phyloP scores from a whole-genome alignment of 148 eudicot species.

The Vaccinium vitisidaea region DNA sequence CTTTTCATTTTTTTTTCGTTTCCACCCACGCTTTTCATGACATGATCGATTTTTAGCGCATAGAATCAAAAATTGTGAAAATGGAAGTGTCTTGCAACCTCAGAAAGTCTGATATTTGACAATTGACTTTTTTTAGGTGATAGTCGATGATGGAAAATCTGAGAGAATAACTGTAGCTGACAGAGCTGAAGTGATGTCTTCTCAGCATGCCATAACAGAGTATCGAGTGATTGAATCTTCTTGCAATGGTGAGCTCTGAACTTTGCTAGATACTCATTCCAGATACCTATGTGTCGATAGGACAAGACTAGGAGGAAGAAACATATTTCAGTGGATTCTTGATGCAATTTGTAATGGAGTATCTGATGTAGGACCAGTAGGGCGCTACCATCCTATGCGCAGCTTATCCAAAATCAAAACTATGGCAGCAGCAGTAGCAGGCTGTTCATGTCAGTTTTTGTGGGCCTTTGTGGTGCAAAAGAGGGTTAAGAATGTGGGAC shows the following conservation, averaged over 20 bases:
- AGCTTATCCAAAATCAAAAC: too few relatives aligned
- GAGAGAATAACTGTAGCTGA: slow-evolving; percentile 69
- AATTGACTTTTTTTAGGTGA: slow-evolving; percentile 41
- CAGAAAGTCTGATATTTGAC: background rate
- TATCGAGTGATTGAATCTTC: slow-evolving; percentile 72
- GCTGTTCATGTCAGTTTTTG: too few relatives aligned
- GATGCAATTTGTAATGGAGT: background rate
- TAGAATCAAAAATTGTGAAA: background rate
- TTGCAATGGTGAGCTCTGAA: slow-evolving; percentile 50
- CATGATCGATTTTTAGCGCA: background rate
- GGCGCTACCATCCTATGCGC: too few relatives aligned
- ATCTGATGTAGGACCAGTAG: background rate
- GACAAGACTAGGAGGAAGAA: background rate
- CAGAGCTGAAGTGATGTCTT: slow-evolving; percentile 31
- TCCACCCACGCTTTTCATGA: background rate
- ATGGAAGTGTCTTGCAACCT: background rate
- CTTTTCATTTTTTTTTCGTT: background rate
- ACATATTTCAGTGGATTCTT: background rate
- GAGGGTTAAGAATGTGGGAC: too few relatives aligned
- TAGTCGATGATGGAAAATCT: slow-evolving; percentile 84
- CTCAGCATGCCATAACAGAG: slow-evolving; percentile 86
- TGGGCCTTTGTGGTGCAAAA: too few relatives aligned
- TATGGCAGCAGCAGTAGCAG: too few relatives aligned
- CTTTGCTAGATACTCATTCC: background rate
- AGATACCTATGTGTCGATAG: background rate